phyloP scores from a whole-genome alignment of 306 rosid species.

The Cicer judaicum region DNA sequence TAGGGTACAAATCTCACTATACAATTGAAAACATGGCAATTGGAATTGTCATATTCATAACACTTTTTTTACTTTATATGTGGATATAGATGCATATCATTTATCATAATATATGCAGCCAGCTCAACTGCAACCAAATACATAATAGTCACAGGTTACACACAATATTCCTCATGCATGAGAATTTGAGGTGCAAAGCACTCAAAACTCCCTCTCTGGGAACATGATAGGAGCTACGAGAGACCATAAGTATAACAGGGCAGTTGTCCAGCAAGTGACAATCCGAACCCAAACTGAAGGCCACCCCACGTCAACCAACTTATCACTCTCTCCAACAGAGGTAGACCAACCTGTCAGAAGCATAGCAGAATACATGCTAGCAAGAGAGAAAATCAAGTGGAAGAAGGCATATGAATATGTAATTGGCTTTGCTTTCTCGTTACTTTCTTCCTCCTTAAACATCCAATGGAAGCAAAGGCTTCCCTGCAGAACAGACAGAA shows the following conservation, averaged over 20 bases:
- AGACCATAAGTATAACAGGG: slow-evolving; percentile 86
- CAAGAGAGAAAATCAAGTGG: slow-evolving; percentile 97
- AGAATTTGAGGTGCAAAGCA: slow-evolving; percentile 8
- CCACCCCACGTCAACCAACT: slow-evolving; percentile 94
- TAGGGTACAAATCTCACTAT: slow-evolving; percentile 39
- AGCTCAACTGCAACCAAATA: slow-evolving; percentile 30
- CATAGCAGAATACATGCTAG: slow-evolving; percentile 99
- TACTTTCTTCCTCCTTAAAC: slow-evolving; percentile 61
- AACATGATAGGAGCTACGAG: slow-evolving; percentile 79
- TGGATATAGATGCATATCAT: slow-evolving; percentile 36
- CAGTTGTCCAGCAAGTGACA: slow-evolving; percentile 90
- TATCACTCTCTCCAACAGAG: slow-evolving; percentile 92
- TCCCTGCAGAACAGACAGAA: no score
- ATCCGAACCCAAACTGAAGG: slow-evolving; percentile 96
- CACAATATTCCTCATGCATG: slow-evolving; percentile 36
- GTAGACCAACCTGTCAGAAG: slow-evolving; percentile 99
- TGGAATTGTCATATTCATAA: slow-evolving; percentile 22
- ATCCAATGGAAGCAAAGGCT: no score
- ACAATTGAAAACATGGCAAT: slow-evolving; percentile 45
- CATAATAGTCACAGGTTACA: slow-evolving; percentile 22
- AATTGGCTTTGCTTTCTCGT: slow-evolving; percentile 82
- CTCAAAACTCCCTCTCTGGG: slow-evolving; percentile 88
- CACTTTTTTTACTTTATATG: slow-evolving; percentile 30
- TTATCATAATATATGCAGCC: slow-evolving; percentile 2
- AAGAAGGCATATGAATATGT: slow-evolving; percentile 92